Base-by-base conservation (phyloP, 1,284 basidiomycete genomes). In the Xanthoconium separans region DNA sequence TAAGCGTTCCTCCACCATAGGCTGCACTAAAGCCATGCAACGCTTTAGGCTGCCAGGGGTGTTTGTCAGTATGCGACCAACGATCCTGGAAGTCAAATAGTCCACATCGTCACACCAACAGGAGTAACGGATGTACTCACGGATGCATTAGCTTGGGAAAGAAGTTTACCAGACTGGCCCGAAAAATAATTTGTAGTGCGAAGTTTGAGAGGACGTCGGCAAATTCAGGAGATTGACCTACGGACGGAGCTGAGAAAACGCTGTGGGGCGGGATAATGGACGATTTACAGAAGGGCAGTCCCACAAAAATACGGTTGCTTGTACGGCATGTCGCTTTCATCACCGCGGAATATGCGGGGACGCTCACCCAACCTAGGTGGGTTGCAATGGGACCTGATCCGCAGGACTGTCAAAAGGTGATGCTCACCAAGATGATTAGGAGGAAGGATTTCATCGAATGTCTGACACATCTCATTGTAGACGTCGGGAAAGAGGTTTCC, bases 231-330 rank as follows among this genome's bases (percentile, higher is more conserved):
- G 53, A 69, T 44, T 58, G 62, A 41, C 61, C 69, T 70, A 56
- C 54, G 61, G 37, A 50, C 57, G 64, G 51, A 51, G 31, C 40
- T 57, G 49, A 63, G 43, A 40, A 40, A 27, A 29, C 44, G 47
- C 47, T 44, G 51, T 50, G 55, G 34, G 46, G 39, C 33, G 44
- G 44, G 18, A 46, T 24, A 34, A 58, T 44, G 50, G 10, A 45
- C 39, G 49, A 66, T 67, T 55, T 60, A 78, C 77, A 77, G 31
- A 74, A 44, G 9, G 73, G 71, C 12, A 70, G 47, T 8, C 78
- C 77, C n/a, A 80, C 75, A 51, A 79, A 79, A 34, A 74, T 55
- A 31, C 78, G 74, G 53, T 73, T 79, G 49, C 68, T 74, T 51
- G 65, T 63, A 58, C 75, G 72, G 58, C 70, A 72, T 51, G 74